These are phyloP conservation scores for Streptanthus diversifolius DNA, from an alignment of 345 rosid species.

Conservation along the genomic window DNA sequence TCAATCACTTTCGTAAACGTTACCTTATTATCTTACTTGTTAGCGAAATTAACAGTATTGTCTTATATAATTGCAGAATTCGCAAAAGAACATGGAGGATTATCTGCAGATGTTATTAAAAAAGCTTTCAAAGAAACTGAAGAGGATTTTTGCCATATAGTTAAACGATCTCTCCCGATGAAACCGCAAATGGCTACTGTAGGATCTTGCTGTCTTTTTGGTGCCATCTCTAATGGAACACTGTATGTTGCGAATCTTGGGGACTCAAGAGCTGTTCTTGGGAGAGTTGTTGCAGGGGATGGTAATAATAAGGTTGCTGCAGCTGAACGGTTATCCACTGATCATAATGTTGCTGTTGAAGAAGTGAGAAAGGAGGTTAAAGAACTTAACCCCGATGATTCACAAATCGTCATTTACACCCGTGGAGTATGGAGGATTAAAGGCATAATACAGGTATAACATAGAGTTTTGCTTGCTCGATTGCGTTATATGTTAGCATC, in stretches of 20 bases:
- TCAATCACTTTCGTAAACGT: neutral
- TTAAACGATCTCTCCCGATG: conserved; percentile 54
- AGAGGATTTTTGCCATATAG: conserved; percentile 78
- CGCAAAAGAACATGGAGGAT: conserved; percentile 72
- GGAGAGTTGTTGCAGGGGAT: conserved; percentile 45
- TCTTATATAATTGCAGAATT: conserved; percentile 49
- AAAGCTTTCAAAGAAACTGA: conserved; percentile 88
- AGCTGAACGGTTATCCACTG: conserved; percentile 88
- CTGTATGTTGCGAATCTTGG: conserved; percentile 92
- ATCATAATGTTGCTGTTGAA: conserved; percentile 90
- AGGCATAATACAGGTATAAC: conserved; percentile 90
- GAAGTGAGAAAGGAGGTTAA: conserved; percentile 92
- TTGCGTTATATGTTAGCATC: neutral
- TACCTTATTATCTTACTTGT: neutral
- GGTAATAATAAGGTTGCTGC: conserved; percentile 41
- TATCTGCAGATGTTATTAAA: conserved; percentile 74
- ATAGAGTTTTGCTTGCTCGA: neutral
- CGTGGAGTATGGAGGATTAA: conserved; percentile 98
- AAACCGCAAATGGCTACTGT: conserved; percentile 89
- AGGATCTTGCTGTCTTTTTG: conserved; percentile 93
- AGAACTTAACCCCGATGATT: conserved; percentile 95
- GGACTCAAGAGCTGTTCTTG: conserved; percentile 95
- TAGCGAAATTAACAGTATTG: neutral
- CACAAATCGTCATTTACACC: conserved; percentile 70
- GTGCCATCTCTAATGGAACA: conserved; percentile 68